Conservation (phyloP, 352 stramenopile genomes). For the Phytophthora fragariaefolia region DNA sequence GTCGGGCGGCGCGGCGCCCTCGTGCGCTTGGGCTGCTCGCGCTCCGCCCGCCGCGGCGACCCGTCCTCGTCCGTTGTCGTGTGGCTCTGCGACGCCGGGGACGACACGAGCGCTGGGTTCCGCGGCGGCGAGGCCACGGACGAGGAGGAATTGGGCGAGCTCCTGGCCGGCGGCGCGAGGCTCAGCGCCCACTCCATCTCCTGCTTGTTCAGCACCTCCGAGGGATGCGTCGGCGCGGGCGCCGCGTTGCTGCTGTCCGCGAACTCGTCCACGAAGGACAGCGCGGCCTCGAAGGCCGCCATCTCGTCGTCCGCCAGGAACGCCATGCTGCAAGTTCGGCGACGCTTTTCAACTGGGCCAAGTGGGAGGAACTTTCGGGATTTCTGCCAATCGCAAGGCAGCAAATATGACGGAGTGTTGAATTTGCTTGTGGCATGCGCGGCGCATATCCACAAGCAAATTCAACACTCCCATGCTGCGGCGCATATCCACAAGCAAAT, state of each 20-base stretch:
- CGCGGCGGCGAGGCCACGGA: slow-evolving; percentile 21
- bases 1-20: slow-evolving; percentile 26
- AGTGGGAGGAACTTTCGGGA: background rate
- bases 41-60: slow-evolving; percentile 16
- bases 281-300: slow-evolving; percentile 36
- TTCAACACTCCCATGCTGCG: too few relatives aligned
- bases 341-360: slow-evolving; percentile 24
- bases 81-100: slow-evolving; percentile 27
- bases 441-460: too few relatives aligned
- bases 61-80: slow-evolving; percentile 37
- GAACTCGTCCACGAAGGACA: slow-evolving; percentile 48
- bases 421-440: too few relatives aligned
- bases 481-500: too few relatives aligned
- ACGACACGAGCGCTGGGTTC: slow-evolving; percentile 17
- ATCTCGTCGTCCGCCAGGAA: slow-evolving; percentile 46
- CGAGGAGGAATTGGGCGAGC: slow-evolving; percentile 22
- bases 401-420: too few relatives aligned
- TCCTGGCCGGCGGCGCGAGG: background rate
- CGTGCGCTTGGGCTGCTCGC: slow-evolving; percentile 30
- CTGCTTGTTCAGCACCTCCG: slow-evolving; percentile 28
- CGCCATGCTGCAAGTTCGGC: slow-evolving; percentile 16
- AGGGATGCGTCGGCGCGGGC: background rate
- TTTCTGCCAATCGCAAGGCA: slow-evolving; percentile 31
- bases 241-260: background rate
- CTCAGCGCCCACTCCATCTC: slow-evolving; percentile 38